Conservation (phyloP, 1,284 basidiomycete genomes). For the Pseudozyma tsukubaensis region DNA sequence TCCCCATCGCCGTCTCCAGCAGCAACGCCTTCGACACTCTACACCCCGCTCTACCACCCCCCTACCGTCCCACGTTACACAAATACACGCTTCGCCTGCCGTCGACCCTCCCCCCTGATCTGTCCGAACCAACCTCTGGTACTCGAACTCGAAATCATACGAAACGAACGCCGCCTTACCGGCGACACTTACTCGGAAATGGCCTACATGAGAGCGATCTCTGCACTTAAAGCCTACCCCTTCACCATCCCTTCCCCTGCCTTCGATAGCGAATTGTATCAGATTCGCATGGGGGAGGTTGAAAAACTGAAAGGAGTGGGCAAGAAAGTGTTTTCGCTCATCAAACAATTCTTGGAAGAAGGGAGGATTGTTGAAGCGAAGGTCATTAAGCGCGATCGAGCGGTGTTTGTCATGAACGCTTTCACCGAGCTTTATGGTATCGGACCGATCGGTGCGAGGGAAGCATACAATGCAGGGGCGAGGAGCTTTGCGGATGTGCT, state of each 20-base stretch:
- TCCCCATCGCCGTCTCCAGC: not conserved
- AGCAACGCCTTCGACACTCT: constrained; percentile 2
- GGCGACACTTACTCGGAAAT: constrained; percentile 56
- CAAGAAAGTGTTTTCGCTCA: constrained; percentile 51
- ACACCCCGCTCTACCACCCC: constrained; percentile 17
- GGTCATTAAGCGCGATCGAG: constrained; percentile 52
- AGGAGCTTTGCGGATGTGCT: constrained; percentile 58
- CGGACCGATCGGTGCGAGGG: constrained; percentile 55
- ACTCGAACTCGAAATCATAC: constrained; percentile 57
- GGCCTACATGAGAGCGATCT: constrained; percentile 63
- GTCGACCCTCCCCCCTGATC: constrained; percentile 57
- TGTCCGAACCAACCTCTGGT: constrained; percentile 59
- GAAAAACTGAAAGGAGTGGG: constrained; percentile 61
- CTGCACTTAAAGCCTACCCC: constrained; percentile 61
- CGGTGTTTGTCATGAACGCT: constrained; percentile 49
- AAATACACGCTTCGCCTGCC: constrained; percentile 54
- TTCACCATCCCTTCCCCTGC: constrained; percentile 28
- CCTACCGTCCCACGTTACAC: constrained; percentile 24
- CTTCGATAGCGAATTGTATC: constrained; percentile 9
- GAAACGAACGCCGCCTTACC: constrained; percentile 56
- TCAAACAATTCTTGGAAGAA: constrained; percentile 51
- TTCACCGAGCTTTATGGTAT: constrained; percentile 65
- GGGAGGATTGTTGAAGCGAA: constrained; percentile 59
- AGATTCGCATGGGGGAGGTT: constrained; percentile 26
- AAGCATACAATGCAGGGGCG: constrained; percentile 60